Conservation (phyloP, 805 yeast genomes). For the Yamadazyma tumulicola region DNA sequence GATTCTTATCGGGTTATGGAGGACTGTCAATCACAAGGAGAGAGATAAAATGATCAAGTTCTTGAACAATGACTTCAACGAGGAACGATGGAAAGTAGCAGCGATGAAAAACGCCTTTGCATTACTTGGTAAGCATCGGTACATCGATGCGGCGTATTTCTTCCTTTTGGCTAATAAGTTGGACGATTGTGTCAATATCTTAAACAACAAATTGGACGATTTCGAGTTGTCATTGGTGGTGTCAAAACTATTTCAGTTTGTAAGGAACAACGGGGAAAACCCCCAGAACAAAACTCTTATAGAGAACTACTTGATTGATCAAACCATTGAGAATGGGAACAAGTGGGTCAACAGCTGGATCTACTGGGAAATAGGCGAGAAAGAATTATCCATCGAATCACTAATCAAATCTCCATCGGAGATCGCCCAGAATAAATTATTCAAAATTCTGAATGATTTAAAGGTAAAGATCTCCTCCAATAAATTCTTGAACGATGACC, state of each 20-base stretch:
- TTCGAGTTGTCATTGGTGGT: constrained; percentile 74
- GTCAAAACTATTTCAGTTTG: constrained; percentile 61
- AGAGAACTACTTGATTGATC: constrained; percentile 49
- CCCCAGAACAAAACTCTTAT: constrained; percentile 40
- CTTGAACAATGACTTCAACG: constrained; percentile 69
- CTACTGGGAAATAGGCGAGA: constrained; percentile 55
- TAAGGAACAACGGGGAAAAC: constrained; percentile 4
- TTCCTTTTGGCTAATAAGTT: constrained; percentile 75
- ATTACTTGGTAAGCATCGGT: constrained; percentile 81
- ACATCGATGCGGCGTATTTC: constrained; percentile 82
- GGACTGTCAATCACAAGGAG: constrained; percentile 72
- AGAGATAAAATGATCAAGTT: constrained; percentile 78
- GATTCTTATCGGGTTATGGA: constrained; percentile 79
- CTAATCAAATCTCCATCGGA: constrained; percentile 53
- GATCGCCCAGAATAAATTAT: constrained; percentile 19
- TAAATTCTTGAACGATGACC: constrained; percentile 67
- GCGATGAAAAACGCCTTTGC: constrained; percentile 93
- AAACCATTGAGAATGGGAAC: constrained; percentile 60
- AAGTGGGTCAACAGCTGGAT: constrained; percentile 83
- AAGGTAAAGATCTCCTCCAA: constrained; percentile 16
- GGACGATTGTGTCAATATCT: constrained; percentile 72
- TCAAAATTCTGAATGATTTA: constrained; percentile 18
- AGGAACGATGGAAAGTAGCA: constrained; percentile 79
- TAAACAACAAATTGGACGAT: constrained; percentile 66
- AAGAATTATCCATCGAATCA: constrained; percentile 54